These are phyloP conservation scores for Skeletonema menzelii DNA, from an alignment of 108 stramenopile genomes.

Conservation along the genomic window DNA sequence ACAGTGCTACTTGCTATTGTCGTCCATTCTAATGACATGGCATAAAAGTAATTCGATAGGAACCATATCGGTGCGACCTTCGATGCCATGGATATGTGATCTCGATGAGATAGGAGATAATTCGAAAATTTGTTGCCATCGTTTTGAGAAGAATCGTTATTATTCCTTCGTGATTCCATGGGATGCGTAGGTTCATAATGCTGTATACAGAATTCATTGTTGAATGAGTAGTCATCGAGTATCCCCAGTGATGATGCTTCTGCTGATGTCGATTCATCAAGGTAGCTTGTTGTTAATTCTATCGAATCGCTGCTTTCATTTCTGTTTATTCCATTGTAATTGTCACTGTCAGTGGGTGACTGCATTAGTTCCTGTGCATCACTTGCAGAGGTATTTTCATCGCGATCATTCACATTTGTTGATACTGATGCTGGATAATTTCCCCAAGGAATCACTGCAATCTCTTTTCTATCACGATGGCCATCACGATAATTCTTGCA, in stretches of 20 bases:
- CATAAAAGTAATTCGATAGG: constrained; percentile 89
- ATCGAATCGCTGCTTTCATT: constrained; percentile 17
- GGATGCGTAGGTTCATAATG: constrained; percentile 2
- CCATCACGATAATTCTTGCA: not conserved
- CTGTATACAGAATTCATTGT: not conserved
- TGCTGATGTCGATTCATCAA: constrained; percentile 36
- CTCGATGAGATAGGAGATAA: constrained; percentile 44
- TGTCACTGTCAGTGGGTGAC: not conserved
- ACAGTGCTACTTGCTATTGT: constrained; percentile 92
- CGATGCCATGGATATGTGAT: constrained; percentile 51
- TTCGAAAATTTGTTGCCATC: not conserved
- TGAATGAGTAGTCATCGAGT: constrained; percentile 1
- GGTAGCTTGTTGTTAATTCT: not conserved
- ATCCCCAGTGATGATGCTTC: constrained; percentile 44
- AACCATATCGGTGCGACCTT: constrained; percentile 92
- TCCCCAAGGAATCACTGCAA: constrained; percentile 41
- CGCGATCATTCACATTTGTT: not conserved
- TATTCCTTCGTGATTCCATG: not conserved
- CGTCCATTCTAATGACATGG: constrained; percentile 75
- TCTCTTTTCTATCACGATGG: constrained; percentile 4
- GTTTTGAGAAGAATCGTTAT: not conserved
- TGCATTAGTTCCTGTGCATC: constrained; percentile 5
- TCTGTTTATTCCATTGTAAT: not conserved
- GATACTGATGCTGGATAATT: constrained; percentile 17
- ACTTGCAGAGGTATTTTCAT: not conserved